phyloP scores from a whole-genome alignment of 2,329 filamentous ascomycete species.

The Zarea fungicola region DNA sequence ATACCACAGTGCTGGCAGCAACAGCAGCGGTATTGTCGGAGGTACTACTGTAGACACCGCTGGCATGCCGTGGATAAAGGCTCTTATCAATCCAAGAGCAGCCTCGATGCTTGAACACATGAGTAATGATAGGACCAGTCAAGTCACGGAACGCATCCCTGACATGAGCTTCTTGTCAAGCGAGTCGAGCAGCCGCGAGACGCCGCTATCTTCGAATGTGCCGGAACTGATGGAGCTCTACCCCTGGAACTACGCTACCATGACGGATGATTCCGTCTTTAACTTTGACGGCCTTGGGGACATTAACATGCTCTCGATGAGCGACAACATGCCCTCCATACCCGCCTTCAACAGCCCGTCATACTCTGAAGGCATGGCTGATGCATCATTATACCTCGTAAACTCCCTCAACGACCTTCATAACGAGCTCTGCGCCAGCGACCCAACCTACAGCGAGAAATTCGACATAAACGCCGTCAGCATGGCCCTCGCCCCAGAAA shows the following conservation, averaged over 20 bases:
- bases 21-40: not conserved
- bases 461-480: slow-evolving; percentile 16
- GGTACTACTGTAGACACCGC: not conserved
- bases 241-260: slow-evolving; percentile 14
- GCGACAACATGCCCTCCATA: slow-evolving; percentile 9
- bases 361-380: not conserved
- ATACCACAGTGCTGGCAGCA: not conserved
- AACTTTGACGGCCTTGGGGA: slow-evolving; percentile 2
- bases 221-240: slow-evolving; percentile 13
- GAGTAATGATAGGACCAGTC: slow-evolving; percentile 10
- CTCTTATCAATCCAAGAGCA: slow-evolving; percentile 21
- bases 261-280: slow-evolving; percentile 10
- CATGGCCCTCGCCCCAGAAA: slow-evolving; percentile 18
- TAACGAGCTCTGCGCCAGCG: slow-evolving; percentile 9
- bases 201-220: not conserved
- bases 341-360: slow-evolving; percentile 1
- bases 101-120: slow-evolving; percentile 21
- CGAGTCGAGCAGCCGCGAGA: not conserved
- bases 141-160: not conserved
- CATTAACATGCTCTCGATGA: slow-evolving; percentile 3
- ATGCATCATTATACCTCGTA: slow-evolving; percentile 7
- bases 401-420: slow-evolving; percentile 15
- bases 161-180: slow-evolving; percentile 9
- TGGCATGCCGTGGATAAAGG: slow-evolving; percentile 21
- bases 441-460: slow-evolving; percentile 14